phyloP scores from a whole-genome alignment of 306 rosid species.

The Hippophae gyantsensis region DNA sequence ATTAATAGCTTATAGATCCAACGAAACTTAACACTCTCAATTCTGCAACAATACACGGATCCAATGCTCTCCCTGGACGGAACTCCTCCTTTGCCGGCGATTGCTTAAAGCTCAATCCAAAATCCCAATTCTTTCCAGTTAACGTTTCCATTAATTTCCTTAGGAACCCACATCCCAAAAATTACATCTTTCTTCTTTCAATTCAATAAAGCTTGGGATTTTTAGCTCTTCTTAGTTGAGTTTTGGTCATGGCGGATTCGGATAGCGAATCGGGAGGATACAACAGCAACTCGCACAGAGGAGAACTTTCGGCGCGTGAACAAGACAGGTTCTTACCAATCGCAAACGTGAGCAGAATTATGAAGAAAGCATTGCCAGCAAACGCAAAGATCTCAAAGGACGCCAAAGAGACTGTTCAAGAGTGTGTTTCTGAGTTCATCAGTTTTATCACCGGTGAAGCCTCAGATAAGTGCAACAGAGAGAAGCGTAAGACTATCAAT shows the following conservation, averaged over 20 bases:
- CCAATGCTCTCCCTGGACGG: not conserved
- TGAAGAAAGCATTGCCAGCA: conserved; percentile 67
- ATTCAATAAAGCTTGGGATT: conserved; percentile 2
- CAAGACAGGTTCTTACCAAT: conserved; percentile 59
- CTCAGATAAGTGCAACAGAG: conserved; percentile 64
- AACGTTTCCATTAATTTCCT: not conserved
- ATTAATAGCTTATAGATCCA: conserved; percentile 36
- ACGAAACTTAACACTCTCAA: conserved; percentile 28
- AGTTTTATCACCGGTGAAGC: conserved; percentile 62
- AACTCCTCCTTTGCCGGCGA: conserved; percentile 7
- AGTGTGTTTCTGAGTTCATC: conserved; percentile 60
- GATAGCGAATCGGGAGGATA: conserved; percentile 61
- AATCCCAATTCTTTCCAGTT: conserved; percentile 12
- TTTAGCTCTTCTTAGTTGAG: not conserved
- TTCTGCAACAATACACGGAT: conserved; percentile 5
- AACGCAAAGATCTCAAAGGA: conserved; percentile 68
- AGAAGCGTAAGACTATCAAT: conserved; percentile 67
- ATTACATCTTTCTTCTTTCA: not conserved
- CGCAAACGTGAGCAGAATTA: conserved; percentile 63
- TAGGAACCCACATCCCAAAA: not conserved
- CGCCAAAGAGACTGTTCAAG: conserved; percentile 59
- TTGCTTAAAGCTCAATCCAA: conserved; percentile 3
- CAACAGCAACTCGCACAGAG: conserved; percentile 13
- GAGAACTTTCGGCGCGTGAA: conserved; percentile 40
- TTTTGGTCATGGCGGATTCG: conserved; percentile 48